Evolutionary conservation across 2,329 filamentous ascomycete species (phyloP), one percentile per base, ranked within the genome.

Genomic region (Byssoonygena ceratinophila): DNA sequence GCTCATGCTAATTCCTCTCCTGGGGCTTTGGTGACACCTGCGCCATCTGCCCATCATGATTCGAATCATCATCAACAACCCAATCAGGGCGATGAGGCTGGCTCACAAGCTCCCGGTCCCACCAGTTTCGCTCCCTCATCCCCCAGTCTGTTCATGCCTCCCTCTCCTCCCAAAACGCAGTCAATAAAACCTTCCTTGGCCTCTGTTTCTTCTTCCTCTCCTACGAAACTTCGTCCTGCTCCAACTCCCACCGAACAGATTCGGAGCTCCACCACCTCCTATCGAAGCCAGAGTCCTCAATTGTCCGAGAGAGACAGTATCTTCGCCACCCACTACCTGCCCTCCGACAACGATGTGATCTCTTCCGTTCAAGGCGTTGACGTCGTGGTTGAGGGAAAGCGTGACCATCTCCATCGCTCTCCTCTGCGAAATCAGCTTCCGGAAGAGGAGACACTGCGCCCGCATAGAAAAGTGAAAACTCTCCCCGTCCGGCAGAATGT

Each of bases 221-320:
- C 63, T 62, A 61, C 68, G 59, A 47, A 36, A 47, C 70, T 69
- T 63, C 68, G 66, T 52, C 59, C 65, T 34, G 54, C 61, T n/a
- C 65, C 63, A 45, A 58, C 60, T 55, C 64, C 67, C 20, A 55
- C 60, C 44, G 64, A 67, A 45, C 59, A 58, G 29, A 53, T 58
- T 23, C 49, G 62, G 54, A 63, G 58, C 23, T 59, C 63, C 47
- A 52, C 50, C 53, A 55, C 55, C 54, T 57, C 57, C 31, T 58
- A 55, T 55, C 57, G 55, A 39, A 52, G 59, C 14, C 60, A 69
- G 46, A 64, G 63, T 27, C 77, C 78, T 45, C 78, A 78, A 66
- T 69, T 82, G 57, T 79, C 77, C 23, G 79, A 82, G 65, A 69
- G 79, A 60, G 79, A 82, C 64, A 79, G 75, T 65, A 82, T 82